These are phyloP conservation scores for Komagataella pastoris DNA, from an alignment of 805 yeast genomes.

Conservation along the genomic window DNA sequence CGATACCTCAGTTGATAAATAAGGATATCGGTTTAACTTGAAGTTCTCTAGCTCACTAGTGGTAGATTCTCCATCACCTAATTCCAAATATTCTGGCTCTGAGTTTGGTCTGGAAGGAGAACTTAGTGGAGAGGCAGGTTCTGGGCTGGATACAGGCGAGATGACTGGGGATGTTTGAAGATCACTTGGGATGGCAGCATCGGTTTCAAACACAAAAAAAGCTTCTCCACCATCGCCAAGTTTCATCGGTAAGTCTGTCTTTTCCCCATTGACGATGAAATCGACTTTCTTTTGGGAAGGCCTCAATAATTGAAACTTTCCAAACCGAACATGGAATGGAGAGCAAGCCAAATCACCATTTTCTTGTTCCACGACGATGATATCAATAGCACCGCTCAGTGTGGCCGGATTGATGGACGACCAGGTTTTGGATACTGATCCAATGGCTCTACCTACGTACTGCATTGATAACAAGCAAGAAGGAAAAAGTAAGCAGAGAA, in stretches of 20 bases:
- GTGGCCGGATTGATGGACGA: slow-evolving; percentile 94
- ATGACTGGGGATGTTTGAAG: slow-evolving; percentile 80
- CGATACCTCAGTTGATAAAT: slow-evolving; percentile 2
- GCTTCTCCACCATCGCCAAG: slow-evolving; percentile 98
- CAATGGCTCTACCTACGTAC: slow-evolving; percentile 92
- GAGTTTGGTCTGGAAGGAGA: slow-evolving; percentile 7
- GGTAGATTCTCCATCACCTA: slow-evolving; percentile 18
- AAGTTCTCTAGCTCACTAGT: slow-evolving; percentile 1
- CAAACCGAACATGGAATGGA: slow-evolving; percentile 94
- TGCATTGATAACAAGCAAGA: slow-evolving; percentile 48
- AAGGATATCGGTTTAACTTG: neutral
- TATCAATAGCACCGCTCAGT: slow-evolving; percentile 92
- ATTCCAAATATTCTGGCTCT: slow-evolving; percentile 40
- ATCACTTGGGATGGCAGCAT: slow-evolving; percentile 57
- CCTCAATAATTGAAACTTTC: slow-evolving; percentile 81
- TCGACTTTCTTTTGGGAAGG: slow-evolving; percentile 95
- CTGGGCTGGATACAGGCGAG: slow-evolving; percentile 54
- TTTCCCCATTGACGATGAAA: slow-evolving; percentile 69
- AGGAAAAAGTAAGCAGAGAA: neutral
- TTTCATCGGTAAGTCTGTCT: slow-evolving; percentile 86
- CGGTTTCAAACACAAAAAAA: slow-evolving; percentile 87
- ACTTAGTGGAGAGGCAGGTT: slow-evolving; percentile 17
- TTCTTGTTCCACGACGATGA: slow-evolving; percentile 85
- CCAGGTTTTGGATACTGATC: slow-evolving; percentile 94
- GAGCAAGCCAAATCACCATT: slow-evolving; percentile 66